Percentiles rank a stretch among this genome's conserved stretches.
Conservation (phyloP, 2,329 filamentous ascomycete species). For the Penicillium glabrum region DNA sequence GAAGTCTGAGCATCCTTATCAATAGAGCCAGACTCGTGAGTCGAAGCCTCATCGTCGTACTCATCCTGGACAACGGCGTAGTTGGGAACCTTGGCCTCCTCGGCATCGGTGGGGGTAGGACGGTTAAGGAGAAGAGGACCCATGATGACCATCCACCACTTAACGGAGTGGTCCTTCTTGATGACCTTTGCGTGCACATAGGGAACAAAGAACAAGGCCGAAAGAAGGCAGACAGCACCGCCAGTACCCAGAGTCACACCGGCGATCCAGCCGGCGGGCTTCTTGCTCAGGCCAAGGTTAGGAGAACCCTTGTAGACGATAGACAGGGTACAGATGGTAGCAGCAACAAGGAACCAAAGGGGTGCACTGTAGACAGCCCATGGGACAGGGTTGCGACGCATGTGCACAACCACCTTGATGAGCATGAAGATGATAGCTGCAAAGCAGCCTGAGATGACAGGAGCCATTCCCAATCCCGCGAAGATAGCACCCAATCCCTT, state of each 20-base stretch:
- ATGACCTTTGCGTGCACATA: slow-evolving; percentile 66
- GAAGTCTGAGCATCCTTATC: slow-evolving; percentile 24
- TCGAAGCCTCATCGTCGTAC: slow-evolving; percentile 47
- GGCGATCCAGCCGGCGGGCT: slow-evolving; percentile 64
- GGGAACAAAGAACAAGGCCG: slow-evolving; percentile 72
- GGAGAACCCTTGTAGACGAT: slow-evolving; percentile 82
- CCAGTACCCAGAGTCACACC: slow-evolving; percentile 66
- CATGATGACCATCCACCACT: slow-evolving; percentile 61
- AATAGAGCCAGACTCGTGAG: slow-evolving; percentile 23
- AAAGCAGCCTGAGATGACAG: slow-evolving; percentile 64
- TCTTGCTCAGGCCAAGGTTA: slow-evolving; percentile 61
- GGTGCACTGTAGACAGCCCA: slow-evolving; percentile 74
- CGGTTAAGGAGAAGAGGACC: slow-evolving; percentile 67
- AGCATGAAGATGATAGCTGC: slow-evolving; percentile 69
- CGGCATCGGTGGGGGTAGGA: slow-evolving; percentile 52
- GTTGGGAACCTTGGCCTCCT: slow-evolving; percentile 64
- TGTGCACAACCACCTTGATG: slow-evolving; percentile 69
- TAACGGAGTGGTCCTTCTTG: slow-evolving; percentile 65
- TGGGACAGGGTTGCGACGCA: slow-evolving; percentile 68
- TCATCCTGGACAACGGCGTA: slow-evolving; percentile 74
- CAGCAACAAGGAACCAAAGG: slow-evolving; percentile 75
- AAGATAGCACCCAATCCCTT: slow-evolving; percentile 71
- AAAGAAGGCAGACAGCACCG: slow-evolving; percentile 57
- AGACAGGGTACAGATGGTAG: slow-evolving; percentile 71
- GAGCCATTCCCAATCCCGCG: slow-evolving; percentile 64